phyloP scores from a whole-genome alignment of 2,329 filamentous ascomycete genomes.

The Zymoseptoria brevis region DNA sequence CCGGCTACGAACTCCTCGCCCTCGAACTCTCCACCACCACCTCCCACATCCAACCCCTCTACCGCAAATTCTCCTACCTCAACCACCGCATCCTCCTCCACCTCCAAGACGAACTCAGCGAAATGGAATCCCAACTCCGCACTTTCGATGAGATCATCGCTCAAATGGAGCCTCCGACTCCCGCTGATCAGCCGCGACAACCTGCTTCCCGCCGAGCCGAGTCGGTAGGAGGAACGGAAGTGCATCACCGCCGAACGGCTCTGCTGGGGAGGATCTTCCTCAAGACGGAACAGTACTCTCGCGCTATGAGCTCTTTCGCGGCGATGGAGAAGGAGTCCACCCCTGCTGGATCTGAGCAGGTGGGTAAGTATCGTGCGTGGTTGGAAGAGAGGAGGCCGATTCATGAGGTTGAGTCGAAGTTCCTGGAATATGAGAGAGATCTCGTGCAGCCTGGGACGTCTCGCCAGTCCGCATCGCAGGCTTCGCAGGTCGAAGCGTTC shows the following conservation, averaged over 20 bases:
- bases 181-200: slow-evolving; percentile 13
- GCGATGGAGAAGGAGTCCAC: slow-evolving; percentile 45
- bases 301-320: slow-evolving; percentile 52
- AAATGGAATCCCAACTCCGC: slow-evolving; percentile 71
- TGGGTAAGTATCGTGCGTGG: slow-evolving; percentile 49
- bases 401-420: slow-evolving; percentile 51
- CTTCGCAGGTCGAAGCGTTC: too few species aligned
- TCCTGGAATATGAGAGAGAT: slow-evolving; percentile 50
- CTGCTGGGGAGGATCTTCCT: slow-evolving; percentile 55
- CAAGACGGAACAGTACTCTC: slow-evolving; percentile 61
- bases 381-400: slow-evolving; percentile 49
- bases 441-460: slow-evolving; percentile 36
- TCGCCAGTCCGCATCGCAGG: too few species aligned
- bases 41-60: slow-evolving; percentile 50
- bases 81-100: slow-evolving; percentile 77
- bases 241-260: slow-evolving; percentile 54
- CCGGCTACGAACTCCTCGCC: slow-evolving; percentile 58
- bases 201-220: slow-evolving; percentile 56
- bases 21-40: slow-evolving; percentile 39
- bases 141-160: slow-evolving; percentile 56
- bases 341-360: slow-evolving; percentile 44
- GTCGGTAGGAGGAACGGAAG: slow-evolving; percentile 45
- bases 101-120: slow-evolving; percentile 74
- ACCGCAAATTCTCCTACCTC: slow-evolving; percentile 71
- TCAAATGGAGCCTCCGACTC: slow-evolving; percentile 22